A percentile compares a stretch with the other conserved stretches of the same genome.
Evolutionary conservation across 352 stramenopile genomes (phyloP).

Genomic region (Globisporangium heterothallicum): DNA sequence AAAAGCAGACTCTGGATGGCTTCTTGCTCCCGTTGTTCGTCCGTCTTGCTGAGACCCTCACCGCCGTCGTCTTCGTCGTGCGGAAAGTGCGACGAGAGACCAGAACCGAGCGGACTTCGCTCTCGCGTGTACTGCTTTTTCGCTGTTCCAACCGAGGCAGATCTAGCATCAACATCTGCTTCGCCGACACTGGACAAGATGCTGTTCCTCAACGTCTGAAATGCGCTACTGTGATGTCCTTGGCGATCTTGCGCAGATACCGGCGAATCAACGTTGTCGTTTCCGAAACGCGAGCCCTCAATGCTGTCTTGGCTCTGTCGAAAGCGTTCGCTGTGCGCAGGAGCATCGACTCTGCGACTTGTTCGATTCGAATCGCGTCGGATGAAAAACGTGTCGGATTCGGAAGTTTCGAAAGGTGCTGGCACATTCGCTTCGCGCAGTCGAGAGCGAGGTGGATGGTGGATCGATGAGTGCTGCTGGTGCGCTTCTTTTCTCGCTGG

Average conservation of each 20-base stretch:
- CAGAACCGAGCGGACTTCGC: background rate
- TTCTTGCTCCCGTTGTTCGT: constrained; percentile 55
- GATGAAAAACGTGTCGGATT: constrained; percentile 18
- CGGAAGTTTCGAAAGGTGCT: constrained; percentile 5
- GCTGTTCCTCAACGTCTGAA: constrained; percentile 13
- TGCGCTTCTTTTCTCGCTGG: background rate
- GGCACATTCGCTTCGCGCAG: background rate
- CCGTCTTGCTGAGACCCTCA: constrained; percentile 23
- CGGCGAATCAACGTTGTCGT: background rate
- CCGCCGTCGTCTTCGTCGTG: constrained; percentile 3
- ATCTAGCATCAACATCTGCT: background rate
- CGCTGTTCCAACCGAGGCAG: background rate
- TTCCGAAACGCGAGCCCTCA: background rate
- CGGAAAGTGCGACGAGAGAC: constrained; percentile 1
- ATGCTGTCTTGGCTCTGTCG: constrained; percentile 2
- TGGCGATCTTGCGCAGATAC: background rate
- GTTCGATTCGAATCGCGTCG: constrained; percentile 13
- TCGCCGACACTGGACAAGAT: constrained; percentile 15
- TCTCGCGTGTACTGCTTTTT: background rate
- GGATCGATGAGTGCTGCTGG: background rate
- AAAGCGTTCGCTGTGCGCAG: constrained; percentile 1
- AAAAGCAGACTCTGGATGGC: constrained; percentile 59
- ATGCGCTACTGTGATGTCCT: constrained; percentile 3
- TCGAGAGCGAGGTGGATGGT: background rate
- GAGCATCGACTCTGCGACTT: background rate